These are phyloP conservation scores for Chenopodium suecicum DNA, from an alignment of 148 eudicot genomes.

Conservation along the genomic window DNA sequence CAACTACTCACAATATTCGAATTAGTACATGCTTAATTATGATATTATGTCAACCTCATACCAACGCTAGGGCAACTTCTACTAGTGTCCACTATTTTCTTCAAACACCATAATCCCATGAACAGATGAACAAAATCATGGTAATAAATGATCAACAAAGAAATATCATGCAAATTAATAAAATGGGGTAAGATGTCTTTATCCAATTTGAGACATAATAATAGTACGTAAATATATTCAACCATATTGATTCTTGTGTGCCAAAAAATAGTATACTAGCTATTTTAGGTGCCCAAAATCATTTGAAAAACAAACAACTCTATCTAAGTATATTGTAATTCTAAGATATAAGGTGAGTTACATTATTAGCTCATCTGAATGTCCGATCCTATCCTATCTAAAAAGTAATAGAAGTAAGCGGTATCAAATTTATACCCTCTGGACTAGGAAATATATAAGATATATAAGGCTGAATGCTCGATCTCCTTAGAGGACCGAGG, in stretches of 20 bases:
- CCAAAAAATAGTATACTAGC: neutral
- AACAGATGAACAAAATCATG: neutral
- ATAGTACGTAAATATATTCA: neutral
- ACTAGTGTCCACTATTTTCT: neutral
- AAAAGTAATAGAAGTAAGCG: too few relatives aligned
- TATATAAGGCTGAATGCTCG: too few relatives aligned
- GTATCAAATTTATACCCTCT: too few relatives aligned
- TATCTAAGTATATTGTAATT: too few relatives aligned
- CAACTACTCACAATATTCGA: too few relatives aligned
- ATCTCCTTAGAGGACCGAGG: neutral
- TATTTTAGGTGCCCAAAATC: neutral
- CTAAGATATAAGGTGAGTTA: too few relatives aligned
- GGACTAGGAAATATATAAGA: too few relatives aligned
- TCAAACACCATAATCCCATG: neutral
- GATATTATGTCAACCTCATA: constrained; percentile 11
- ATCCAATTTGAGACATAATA: neutral
- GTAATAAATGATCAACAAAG: neutral
- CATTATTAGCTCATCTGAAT: too few relatives aligned
- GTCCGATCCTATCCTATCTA: too few relatives aligned
- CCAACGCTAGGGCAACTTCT: constrained; percentile 8
- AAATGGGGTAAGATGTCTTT: constrained; percentile 5
- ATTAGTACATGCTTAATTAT: neutral
- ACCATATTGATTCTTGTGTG: neutral
- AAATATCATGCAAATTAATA: neutral
- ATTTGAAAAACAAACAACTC: neutral